These are phyloP conservation scores for Fusarium tanahbumbuense DNA, from an alignment of 2,329 filamentous ascomycete species.

Conservation along the genomic window DNA sequence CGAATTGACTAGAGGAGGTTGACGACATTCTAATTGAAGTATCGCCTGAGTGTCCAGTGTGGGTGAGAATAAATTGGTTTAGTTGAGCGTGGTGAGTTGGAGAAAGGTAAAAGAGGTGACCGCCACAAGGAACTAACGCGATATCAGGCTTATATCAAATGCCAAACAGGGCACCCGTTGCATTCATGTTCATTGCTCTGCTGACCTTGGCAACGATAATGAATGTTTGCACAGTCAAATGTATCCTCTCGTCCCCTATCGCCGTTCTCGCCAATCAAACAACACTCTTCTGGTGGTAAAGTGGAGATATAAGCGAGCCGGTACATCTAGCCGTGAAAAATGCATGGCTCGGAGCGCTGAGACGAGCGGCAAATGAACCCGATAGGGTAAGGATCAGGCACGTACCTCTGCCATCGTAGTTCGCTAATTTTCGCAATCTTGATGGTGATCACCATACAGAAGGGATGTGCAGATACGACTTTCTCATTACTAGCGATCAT, in stretches of 20 bases:
- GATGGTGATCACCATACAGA: too few relatives aligned
- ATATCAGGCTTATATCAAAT: not conserved
- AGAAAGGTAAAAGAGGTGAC: too few relatives aligned
- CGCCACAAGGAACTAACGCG: too few relatives aligned
- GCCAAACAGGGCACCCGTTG: too few relatives aligned
- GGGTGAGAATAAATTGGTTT: too few relatives aligned
- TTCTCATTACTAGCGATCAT: too few relatives aligned
- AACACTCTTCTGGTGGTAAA: rapidly evolving
- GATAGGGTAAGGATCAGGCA: too few relatives aligned
- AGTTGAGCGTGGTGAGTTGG: too few relatives aligned
- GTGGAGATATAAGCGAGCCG: not conserved
- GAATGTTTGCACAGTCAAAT: not conserved
- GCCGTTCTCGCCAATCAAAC: not conserved
- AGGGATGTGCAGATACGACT: too few relatives aligned
- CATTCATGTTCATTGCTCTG: not conserved
- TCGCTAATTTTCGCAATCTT: not conserved
- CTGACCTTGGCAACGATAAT: not conserved
- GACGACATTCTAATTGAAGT: too few relatives aligned
- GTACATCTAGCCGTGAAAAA: not conserved
- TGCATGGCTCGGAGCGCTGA: not conserved
- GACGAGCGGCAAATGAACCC: not conserved
- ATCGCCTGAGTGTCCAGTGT: too few relatives aligned
- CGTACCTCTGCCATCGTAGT: not conserved
- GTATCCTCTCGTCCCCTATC: not conserved
- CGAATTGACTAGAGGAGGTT: not conserved